Evolutionary conservation across 73 alveolate species (phyloP).

Genomic region (Urostyla sp.): DNA sequence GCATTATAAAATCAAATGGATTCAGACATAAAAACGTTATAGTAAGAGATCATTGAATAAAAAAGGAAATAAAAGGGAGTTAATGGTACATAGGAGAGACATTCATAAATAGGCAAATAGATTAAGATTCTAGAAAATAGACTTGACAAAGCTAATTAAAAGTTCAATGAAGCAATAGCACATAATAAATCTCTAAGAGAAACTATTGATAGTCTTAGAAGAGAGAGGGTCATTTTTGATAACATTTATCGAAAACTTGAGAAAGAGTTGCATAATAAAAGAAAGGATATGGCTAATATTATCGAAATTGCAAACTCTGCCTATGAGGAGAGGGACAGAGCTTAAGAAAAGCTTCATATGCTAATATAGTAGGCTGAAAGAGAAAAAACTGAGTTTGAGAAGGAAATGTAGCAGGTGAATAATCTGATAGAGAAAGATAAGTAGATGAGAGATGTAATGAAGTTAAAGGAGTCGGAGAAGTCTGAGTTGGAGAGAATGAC

Average conservation of each 20-base stretch:
- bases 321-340: conserved; percentile 92
- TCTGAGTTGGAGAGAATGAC: conserved; percentile 59
- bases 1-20: conserved; percentile 74
- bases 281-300: conserved; percentile 94
- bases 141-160: conserved; percentile 94
- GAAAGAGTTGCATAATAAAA: conserved; percentile 88
- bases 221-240: conserved; percentile 96
- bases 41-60: conserved; percentile 81
- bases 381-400: conserved; percentile 93
- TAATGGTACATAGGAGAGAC: conserved; percentile 94
- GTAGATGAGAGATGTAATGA: conserved; percentile 71
- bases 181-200: conserved; percentile 91
- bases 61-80: conserved; percentile 84
- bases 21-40: conserved; percentile 74
- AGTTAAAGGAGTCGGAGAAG: conserved; percentile 64
- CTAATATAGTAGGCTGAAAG: conserved; percentile 93
- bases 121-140: conserved; percentile 95
- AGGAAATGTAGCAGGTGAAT: conserved; percentile 73
- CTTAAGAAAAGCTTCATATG: conserved; percentile 92
- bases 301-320: conserved; percentile 88
- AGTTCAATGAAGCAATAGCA: conserved; percentile 97
- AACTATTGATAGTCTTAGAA: conserved; percentile 91
- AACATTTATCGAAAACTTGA: conserved; percentile 95
- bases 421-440: conserved; percentile 72
- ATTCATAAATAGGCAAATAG: conserved; percentile 88